Conservation (phyloP, 2,329 filamentous ascomycete species). For the Thermothelomyces thermophilus region DNA sequence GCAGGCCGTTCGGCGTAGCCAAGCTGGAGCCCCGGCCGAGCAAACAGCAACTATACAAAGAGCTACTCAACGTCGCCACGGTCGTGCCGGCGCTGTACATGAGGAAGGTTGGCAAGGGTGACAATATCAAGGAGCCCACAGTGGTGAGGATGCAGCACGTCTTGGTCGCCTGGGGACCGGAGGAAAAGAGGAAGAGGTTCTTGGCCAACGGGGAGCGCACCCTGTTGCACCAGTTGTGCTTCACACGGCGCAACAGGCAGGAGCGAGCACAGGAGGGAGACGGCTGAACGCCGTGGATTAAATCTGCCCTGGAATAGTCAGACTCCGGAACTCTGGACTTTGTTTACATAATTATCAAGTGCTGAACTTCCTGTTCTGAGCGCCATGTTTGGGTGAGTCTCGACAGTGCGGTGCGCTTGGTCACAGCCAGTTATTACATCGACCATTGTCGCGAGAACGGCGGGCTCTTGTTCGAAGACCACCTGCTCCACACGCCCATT, state of each 20-base stretch:
- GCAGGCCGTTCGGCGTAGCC: conserved; percentile 31
- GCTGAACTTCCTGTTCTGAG: no score
- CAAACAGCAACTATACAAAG: conserved; percentile 28
- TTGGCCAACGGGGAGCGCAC: conserved; percentile 27
- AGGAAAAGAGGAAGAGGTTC: conserved; percentile 29
- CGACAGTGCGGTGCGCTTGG: no score
- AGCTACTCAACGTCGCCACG: conserved; percentile 32
- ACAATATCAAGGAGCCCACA: conserved; percentile 30
- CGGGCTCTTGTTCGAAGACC: conserved; percentile 4
- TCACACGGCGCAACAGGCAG: conserved; percentile 8
- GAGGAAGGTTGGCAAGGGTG: conserved; percentile 31
- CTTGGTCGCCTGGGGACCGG: conserved; percentile 34
- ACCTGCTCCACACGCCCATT: not conserved
- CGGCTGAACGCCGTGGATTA: not conserved
- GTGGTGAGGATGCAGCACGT: conserved; percentile 34
- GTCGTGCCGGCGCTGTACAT: conserved; percentile 33
- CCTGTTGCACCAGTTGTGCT: conserved; percentile 28
- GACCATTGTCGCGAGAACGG: conserved; percentile 6
- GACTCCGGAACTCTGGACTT: no score
- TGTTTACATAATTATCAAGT: no score
- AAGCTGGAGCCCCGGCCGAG: conserved; percentile 30
- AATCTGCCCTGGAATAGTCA: no score
- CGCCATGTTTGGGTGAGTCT: no score
- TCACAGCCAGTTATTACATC: no score
- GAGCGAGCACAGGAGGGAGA: not conserved